Conservation (phyloP, 495 filamentous ascomycete species). For the Achaetomiella virescens region DNA sequence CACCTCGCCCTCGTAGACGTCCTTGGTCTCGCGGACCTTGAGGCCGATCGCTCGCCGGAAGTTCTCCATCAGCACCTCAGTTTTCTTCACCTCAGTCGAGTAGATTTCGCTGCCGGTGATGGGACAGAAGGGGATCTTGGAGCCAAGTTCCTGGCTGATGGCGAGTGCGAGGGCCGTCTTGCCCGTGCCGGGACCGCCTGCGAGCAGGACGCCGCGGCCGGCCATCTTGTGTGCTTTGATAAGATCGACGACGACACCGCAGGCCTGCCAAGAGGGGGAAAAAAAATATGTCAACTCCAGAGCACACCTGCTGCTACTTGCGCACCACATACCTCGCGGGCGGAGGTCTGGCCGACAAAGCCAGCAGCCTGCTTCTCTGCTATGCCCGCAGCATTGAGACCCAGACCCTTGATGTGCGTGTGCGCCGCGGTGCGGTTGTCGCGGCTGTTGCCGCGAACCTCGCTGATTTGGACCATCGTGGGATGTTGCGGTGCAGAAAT, state of each 20-base stretch:
- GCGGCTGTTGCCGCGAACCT: slow-evolving; percentile 91
- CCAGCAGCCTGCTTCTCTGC: slow-evolving; percentile 71
- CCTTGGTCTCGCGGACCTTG: slow-evolving; percentile 93
- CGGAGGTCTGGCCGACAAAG: slow-evolving; percentile 82
- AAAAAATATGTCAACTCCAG: background rate
- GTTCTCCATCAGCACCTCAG: slow-evolving; percentile 96
- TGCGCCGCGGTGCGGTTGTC: slow-evolving; percentile 94
- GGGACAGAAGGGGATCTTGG: slow-evolving; percentile 94
- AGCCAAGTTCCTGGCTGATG: slow-evolving; percentile 90
- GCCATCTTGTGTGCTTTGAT: slow-evolving; percentile 96
- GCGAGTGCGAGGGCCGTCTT: slow-evolving; percentile 95
- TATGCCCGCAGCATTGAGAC: slow-evolving; percentile 72
- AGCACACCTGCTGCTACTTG: background rate
- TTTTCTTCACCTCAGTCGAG: slow-evolving; percentile 97
- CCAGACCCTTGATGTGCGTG: slow-evolving; percentile 93
- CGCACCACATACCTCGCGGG: slow-evolving; percentile 62
- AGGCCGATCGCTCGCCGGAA: slow-evolving; percentile 94
- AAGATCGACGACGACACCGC: slow-evolving; percentile 89
- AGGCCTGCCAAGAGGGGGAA: slow-evolving; percentile 49
- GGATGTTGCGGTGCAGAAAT: background rate
- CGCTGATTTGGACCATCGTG: slow-evolving; percentile 85
- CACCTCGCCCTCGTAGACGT: slow-evolving; percentile 97
- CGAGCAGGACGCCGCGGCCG: slow-evolving; percentile 84
- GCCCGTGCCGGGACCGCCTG: slow-evolving; percentile 86
- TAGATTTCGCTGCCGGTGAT: slow-evolving; percentile 97